Conservation (phyloP, 2,329 filamentous ascomycete species). For the Fusarium keratoplasticum region DNA sequence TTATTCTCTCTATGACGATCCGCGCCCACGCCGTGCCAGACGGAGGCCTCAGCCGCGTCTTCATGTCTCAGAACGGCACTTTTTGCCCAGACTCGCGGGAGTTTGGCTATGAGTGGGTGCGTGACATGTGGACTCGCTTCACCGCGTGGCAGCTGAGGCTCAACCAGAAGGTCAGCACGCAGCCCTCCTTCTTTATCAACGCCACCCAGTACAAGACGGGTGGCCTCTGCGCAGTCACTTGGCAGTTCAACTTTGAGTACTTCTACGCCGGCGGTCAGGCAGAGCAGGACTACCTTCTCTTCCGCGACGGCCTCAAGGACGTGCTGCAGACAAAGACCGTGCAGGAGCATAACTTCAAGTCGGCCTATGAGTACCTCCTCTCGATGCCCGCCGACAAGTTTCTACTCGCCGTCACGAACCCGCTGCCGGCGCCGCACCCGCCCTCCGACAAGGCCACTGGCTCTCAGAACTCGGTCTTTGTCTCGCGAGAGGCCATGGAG, state of each 20-base stretch:
- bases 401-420: constrained; percentile 9
- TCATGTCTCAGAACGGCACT: constrained; percentile 13
- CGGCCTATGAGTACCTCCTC: constrained; percentile 17
- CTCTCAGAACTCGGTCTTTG: constrained; percentile 24
- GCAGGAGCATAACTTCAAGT: constrained; percentile 24
- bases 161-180: constrained; percentile 18
- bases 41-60: constrained; percentile 22
- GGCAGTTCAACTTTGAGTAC: constrained; percentile 18
- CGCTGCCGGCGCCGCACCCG: constrained; percentile 15
- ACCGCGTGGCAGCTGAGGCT: constrained; percentile 21
- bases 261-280: constrained; percentile 17
- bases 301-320: constrained; percentile 16
- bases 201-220: constrained; percentile 1
- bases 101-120: constrained; percentile 24
- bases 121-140: constrained; percentile 25
- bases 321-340: constrained; percentile 4
- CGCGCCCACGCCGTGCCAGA: constrained; percentile 54
- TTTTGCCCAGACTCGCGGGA: constrained; percentile 9
- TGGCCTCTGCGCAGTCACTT: constrained; percentile 14
- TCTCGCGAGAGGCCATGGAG: constrained; percentile 21
- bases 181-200: constrained; percentile 15
- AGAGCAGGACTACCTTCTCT: constrained; percentile 7
- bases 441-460: constrained; percentile 20
- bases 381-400: constrained; percentile 25
- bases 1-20: constrained; percentile 60